Evolutionary conservation across 2,329 filamentous ascomycete species (phyloP).

Genomic region (Hymenoscyphus albidus): DNA sequence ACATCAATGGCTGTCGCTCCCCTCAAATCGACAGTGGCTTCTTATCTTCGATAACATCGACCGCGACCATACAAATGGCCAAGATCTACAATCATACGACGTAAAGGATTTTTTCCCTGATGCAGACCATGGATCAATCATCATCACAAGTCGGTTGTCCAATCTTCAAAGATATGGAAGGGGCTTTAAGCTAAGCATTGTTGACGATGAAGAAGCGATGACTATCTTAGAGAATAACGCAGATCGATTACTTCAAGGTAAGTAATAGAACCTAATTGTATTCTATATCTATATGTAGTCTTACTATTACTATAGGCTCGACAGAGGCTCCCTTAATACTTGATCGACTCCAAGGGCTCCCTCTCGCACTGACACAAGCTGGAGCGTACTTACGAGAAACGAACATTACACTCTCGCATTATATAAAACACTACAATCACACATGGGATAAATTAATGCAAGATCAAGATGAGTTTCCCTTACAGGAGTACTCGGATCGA

Average conservation of each 20-base stretch:
- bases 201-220: slow-evolving; percentile 10
- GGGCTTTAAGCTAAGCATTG: slow-evolving; percentile 11
- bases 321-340: slow-evolving; percentile 13
- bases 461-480: slow-evolving; percentile 35
- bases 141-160: slow-evolving; percentile 23
- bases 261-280: slow-evolving; percentile 11
- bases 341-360: slow-evolving; percentile 36
- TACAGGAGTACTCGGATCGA: slow-evolving; percentile 37
- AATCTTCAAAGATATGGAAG: slow-evolving; percentile 12
- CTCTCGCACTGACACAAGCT: slow-evolving; percentile 44
- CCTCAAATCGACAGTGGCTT: slow-evolving; percentile 34
- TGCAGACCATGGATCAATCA: slow-evolving; percentile 17
- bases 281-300: slow-evolving; percentile 6
- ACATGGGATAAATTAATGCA: slow-evolving; percentile 38
- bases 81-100: slow-evolving; percentile 16
- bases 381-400: slow-evolving; percentile 42
- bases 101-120: slow-evolving; percentile 13
- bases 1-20: slow-evolving; percentile 10
- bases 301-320: slow-evolving; percentile 9
- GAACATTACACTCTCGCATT: slow-evolving; percentile 40
- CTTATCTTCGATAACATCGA: slow-evolving; percentile 38
- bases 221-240: slow-evolving; percentile 15
- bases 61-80: slow-evolving; percentile 9
- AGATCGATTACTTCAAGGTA: too few relatives aligned
- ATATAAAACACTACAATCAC: slow-evolving; percentile 39